Percentiles rank a stretch among this genome's conserved stretches.
These are phyloP conservation scores for Astragalus glycyphyllos DNA, from an alignment of 306 rosid genomes.

Conservation along the genomic window DNA sequence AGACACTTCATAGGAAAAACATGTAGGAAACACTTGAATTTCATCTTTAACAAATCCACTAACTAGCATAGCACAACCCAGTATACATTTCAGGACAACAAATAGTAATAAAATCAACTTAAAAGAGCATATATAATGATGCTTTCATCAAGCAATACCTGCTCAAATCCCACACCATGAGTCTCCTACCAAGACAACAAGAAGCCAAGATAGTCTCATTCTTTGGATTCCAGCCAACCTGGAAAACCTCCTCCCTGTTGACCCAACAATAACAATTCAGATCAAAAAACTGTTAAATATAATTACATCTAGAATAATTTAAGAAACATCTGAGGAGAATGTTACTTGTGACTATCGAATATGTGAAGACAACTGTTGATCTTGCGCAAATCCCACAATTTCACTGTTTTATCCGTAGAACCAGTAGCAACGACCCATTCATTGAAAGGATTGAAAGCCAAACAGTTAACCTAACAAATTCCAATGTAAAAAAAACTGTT, in stretches of 20 bases:
- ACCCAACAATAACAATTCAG: slow-evolving; percentile 30
- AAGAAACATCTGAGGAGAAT: slow-evolving; percentile 28
- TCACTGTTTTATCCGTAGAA: slow-evolving; percentile 96
- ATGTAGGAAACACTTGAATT: slow-evolving; percentile 2
- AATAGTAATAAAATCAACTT: not conserved
- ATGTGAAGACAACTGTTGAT: slow-evolving; percentile 79
- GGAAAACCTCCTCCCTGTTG: slow-evolving; percentile 96
- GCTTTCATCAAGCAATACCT: slow-evolving; percentile 61
- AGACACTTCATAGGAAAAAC: not conserved
- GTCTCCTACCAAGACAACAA: slow-evolving; percentile 96
- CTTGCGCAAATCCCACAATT: slow-evolving; percentile 91
- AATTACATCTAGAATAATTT: slow-evolving; percentile 27
- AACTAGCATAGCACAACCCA: slow-evolving; percentile 7
- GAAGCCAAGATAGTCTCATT: slow-evolving; percentile 96
- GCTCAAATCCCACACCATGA: slow-evolving; percentile 99
- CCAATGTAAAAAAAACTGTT: not conserved
- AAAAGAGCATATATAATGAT: slow-evolving; percentile 14
- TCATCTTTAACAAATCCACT: slow-evolving; percentile 12
- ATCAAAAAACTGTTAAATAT: slow-evolving; percentile 34
- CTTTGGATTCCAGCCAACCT: slow-evolving; percentile 98
- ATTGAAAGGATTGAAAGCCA: slow-evolving; percentile 96
- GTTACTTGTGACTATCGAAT: slow-evolving; percentile 94
- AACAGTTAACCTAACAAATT: slow-evolving; percentile 80
- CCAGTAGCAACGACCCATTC: slow-evolving; percentile 99
- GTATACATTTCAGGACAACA: slow-evolving; percentile 19